Evolutionary conservation across 805 yeast species (phyloP), one percentile per base, ranked within the genome.

Genomic region (Blastobotrys chiropterorum): DNA sequence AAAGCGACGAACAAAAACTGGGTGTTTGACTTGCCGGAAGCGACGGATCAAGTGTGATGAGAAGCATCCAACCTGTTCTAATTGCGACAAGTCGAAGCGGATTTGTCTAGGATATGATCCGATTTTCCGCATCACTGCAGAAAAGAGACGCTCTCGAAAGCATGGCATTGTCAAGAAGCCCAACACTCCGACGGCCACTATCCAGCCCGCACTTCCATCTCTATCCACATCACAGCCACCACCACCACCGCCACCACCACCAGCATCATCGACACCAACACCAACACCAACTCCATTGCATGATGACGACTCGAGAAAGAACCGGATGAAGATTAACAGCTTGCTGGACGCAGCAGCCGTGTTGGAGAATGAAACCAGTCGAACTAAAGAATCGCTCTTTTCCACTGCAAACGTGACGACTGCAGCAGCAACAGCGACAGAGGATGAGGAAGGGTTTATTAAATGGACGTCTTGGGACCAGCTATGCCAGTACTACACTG

Each of bases 41-140:
- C 69, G 90, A 55, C 71, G 90, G 44, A 82, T 84, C 61, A 84
- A 84, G 68, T 85, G 90, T 66, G 90, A 85, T 66, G 90, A 85
- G 68, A 66, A 82, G 47, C 83, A 81, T 59, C 89, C 90, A 1
- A 72, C 75, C 52, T 85, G 90, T 63, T 72, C 71, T 59, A 84
- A 85, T 61, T 85, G 90, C 63, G 82, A 80, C 58, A 75, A 83
- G 52, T 73, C 81, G 20, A 79, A 79, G 61, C 82, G 83, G 53
- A 75, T 76, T 8, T 85, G 90, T 59, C 67, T 80, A n/a, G 90
- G 89, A 3, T 84, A 85, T 62, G 86, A 79, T 50, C 63, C 74
- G 1, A 55, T 67, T 6, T 67, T 67, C 42, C 43, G 52, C 21
- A 17, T 39, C 22, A 45, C 50, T n/a, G 52, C 51, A 1, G 62